phyloP scores from a whole-genome alignment of 805 yeast species.

The Metschnikowia proteae region DNA sequence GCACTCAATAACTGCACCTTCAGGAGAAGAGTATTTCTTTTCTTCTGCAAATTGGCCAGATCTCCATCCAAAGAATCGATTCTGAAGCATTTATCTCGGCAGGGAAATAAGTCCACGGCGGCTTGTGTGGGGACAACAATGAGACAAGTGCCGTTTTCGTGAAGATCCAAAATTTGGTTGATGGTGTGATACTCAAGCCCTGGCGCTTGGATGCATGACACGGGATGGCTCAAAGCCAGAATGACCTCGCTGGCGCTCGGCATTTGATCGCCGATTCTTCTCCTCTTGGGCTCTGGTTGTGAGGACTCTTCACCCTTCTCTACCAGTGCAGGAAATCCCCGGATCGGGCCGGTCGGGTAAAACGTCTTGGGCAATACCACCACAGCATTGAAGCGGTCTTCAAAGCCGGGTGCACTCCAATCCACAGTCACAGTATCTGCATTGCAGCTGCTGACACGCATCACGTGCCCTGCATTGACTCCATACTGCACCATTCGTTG shows the following conservation, averaged over 20 bases:
- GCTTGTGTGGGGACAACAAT: conserved; percentile 11
- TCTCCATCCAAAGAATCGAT: conserved; percentile 4
- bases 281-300: not conserved
- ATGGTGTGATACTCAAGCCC: not conserved
- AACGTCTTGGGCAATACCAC: conserved; percentile 6
- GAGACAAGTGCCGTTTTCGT: conserved; percentile 4
- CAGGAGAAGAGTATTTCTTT: conserved; percentile 9
- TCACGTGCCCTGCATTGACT: conserved; percentile 15
- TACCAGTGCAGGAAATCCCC: not conserved
- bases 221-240: not conserved
- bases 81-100: conserved; percentile 1
- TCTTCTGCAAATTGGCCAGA: conserved; percentile 3
- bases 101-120: conserved; percentile 11
- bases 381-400: conserved; percentile 12
- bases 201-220: not conserved
- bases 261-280: not conserved
- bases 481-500: conserved; percentile 23
- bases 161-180: not conserved
- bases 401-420: conserved; percentile 9
- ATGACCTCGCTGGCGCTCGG: not conserved
- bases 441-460: conserved; percentile 5
- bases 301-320: not conserved
- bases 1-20: conserved; percentile 13
- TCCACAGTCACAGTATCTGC: not conserved
- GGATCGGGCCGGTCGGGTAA: not conserved